Evolutionary conservation across 2,329 filamentous ascomycete species (phyloP).

Genomic region (Neoscytalidium dimidiatum): DNA sequence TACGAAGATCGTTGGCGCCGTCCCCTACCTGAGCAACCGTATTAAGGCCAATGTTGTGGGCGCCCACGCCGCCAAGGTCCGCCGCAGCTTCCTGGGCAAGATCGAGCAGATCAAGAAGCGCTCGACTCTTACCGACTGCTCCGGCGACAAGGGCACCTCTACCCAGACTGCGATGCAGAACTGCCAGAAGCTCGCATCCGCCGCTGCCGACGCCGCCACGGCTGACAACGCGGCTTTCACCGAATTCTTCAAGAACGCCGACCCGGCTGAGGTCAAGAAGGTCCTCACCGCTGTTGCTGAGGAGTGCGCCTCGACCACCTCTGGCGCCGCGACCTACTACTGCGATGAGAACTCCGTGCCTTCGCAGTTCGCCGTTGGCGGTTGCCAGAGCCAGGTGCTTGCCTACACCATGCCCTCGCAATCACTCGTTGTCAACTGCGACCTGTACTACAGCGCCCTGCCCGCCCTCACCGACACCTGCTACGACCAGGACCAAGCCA

Average conservation of each 20-base stretch:
- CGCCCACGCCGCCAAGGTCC: conserved; percentile 54
- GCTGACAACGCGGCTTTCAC: conserved; percentile 52
- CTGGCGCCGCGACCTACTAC: conserved; percentile 52
- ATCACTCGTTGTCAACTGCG: conserved; percentile 64
- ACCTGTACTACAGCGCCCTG: conserved; percentile 59
- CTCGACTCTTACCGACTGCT: conserved; percentile 55
- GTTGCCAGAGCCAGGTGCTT: conserved; percentile 56
- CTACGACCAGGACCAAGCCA: conserved; percentile 66
- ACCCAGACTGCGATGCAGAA: conserved; percentile 56
- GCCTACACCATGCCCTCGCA: conserved; percentile 62
- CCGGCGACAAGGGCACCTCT: conserved; percentile 48
- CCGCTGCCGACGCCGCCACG: conserved; percentile 54
- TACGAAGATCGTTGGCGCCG: conserved; percentile 56
- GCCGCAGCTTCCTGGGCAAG: conserved; percentile 52
- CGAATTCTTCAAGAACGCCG: conserved; percentile 66
- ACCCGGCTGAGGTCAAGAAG: conserved; percentile 46
- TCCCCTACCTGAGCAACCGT: conserved; percentile 60
- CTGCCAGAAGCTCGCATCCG: conserved; percentile 55
- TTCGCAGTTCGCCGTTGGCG: conserved; percentile 44
- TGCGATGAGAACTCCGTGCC: conserved; percentile 57
- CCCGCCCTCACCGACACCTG: conserved; percentile 54
- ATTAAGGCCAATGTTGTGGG: conserved; percentile 59
- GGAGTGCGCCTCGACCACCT: conserved; percentile 56
- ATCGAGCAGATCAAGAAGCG: conserved; percentile 35
- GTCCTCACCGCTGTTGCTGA: conserved; percentile 55